Evolutionary conservation across 306 rosid genomes (phyloP), one percentile per base, ranked within the genome.

Genomic region (Vachellia collinsii): DNA sequence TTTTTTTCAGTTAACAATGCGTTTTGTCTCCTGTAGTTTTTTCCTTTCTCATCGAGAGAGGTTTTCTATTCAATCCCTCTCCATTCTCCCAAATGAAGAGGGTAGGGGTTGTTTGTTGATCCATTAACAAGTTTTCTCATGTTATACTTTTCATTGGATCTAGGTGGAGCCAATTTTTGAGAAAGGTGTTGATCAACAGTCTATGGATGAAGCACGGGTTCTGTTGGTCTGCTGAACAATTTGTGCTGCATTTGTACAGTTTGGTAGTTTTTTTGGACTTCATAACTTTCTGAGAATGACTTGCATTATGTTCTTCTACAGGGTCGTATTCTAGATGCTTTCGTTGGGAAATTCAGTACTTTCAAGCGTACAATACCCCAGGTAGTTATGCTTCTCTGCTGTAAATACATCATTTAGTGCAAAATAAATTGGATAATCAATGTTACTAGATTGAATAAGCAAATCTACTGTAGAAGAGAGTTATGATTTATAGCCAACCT

Each of bases 91-190:
- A 19, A 25, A 72, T 23, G 16, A 41, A 22, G 70, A 23, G 62
- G 46, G 76, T 71, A 63, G 44, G 79, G 12, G 74, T 64, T 70
- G 19, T 44, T 81, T 59, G 59, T 77, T 70, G 75, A 70, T 83
- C 80, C 53, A 61, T 70, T 81, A 62, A 56, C 38, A 58, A 47
- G 77, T 54, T 39, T 20, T 86, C 83, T 62, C 72, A 54, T 59
- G 34, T 79, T 68, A 50, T 56, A 76, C n/a, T 73, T 80, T 83
- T 74, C 75, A 25, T 78, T 85, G 87, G 83, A 76, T 77, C 23
- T 81, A 96, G 99, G 99, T 96, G 90, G 99, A 96, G 87, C 98
- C 99, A 73, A 93, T 96, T 83, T 96, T 89, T 82, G 99, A 96
- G 88, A 96, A 93, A 86, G 98, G 99, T 74, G 89, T 96, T 34